Conservation (phyloP, 306 rosid species). For the Dryas alaskensis region DNA sequence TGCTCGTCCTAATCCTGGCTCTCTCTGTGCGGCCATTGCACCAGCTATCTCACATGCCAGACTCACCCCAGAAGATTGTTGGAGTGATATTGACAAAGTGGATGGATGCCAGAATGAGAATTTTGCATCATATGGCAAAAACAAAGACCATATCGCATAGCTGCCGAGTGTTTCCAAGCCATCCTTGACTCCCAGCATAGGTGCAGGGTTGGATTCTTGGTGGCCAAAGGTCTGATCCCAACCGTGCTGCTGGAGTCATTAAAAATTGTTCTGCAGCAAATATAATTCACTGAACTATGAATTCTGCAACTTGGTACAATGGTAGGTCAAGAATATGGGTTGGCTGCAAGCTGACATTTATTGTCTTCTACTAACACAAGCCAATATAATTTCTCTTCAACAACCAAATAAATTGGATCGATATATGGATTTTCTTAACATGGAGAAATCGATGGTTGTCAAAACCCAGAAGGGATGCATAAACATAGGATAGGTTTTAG, state of each 20-base stretch:
- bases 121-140: background rate
- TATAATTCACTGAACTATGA: no score
- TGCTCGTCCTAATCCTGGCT: background rate
- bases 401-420: no score
- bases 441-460: no score
- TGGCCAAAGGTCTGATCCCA: background rate
- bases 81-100: background rate
- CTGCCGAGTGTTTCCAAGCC: background rate
- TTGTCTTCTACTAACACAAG: no score
- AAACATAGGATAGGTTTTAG: no score
- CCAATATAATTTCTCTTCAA: no score
- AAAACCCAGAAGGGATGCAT: no score
- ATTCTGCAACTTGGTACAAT: no score
- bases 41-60: background rate
- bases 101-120: background rate
- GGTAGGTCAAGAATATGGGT: no score
- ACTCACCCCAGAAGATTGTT: background rate
- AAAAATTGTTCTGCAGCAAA: background rate
- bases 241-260: background rate
- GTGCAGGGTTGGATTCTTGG: background rate
- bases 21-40: background rate
- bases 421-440: no score
- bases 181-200: background rate
- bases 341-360: no score
- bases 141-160: background rate